phyloP scores from a whole-genome alignment of 768 basidiomycete species.

The Dentipellis sp. region DNA sequence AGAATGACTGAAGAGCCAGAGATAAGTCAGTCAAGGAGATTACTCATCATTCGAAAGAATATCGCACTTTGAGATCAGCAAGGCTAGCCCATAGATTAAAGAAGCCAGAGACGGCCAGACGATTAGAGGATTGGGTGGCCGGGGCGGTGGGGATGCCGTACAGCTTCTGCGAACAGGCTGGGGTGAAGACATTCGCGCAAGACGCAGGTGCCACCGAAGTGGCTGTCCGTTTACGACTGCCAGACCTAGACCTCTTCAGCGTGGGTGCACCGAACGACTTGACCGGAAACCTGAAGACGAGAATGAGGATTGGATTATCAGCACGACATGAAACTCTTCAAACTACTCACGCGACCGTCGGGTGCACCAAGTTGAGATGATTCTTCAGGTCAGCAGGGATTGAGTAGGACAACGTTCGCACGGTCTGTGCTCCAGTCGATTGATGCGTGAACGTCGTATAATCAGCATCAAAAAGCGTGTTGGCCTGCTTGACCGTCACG shows the following conservation, averaged over 20 bases:
- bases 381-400: constrained; percentile 11
- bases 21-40: too few species aligned
- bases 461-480: constrained; percentile 10
- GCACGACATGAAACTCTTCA: neutral
- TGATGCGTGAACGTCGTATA: constrained; percentile 11
- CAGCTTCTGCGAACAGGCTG: constrained; percentile 11
- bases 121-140: constrained; percentile 11
- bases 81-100: neutral
- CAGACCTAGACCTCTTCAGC: too few species aligned
- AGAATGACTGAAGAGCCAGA: neutral
- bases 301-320: neutral
- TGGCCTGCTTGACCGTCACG: constrained; percentile 12
- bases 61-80: constrained; percentile 2
- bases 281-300: neutral
- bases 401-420: constrained; percentile 15
- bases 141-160: constrained; percentile 15
- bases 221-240: neutral
- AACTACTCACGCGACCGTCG: constrained; percentile 10
- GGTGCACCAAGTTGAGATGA: constrained; percentile 14
- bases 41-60: too few species aligned
- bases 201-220: neutral
- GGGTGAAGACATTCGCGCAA: constrained; percentile 2
- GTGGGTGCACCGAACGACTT: neutral
- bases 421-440: constrained; percentile 4
- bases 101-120: constrained; percentile 13